Conservation (phyloP, 192 early-diverging fungal species). For the Bifiguratus adelaidae region DNA sequence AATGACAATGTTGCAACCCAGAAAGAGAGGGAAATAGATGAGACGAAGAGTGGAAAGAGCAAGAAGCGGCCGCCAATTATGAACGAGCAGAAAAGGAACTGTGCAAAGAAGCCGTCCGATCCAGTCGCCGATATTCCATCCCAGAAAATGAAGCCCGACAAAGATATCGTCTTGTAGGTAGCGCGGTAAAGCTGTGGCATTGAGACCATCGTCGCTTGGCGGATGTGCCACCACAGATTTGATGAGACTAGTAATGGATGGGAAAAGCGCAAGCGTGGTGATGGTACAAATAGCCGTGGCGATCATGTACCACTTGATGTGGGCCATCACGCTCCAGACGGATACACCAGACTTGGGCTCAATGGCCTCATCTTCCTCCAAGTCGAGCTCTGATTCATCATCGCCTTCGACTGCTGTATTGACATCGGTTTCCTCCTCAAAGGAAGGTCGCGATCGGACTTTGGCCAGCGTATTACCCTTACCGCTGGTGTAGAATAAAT, state of each 20-base stretch:
- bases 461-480: no score
- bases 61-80: conserved; percentile 23
- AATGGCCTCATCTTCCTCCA: neutral
- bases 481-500: conserved; percentile 21
- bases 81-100: conserved; percentile 23
- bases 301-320: conserved; percentile 23
- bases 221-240: conserved; percentile 24
- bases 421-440: no score
- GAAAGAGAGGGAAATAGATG: conserved; percentile 55
- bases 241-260: conserved; percentile 61
- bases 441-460: no score
- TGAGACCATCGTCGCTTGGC: neutral
- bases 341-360: no score
- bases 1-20: conserved; percentile 54
- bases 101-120: conserved; percentile 42
- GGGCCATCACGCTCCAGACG: conserved; percentile 3
- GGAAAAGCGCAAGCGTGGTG: conserved; percentile 62
- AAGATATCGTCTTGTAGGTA: conserved; percentile 43
- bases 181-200: conserved; percentile 2
- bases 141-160: conserved; percentile 63
- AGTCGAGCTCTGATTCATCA: neutral
- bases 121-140: conserved; percentile 67
- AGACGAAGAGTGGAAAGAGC: conserved; percentile 33
- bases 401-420: conserved; percentile 3
- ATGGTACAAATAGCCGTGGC: conserved; percentile 47